Base-by-base conservation (phyloP, 345 rosid species). In the Dipteronia sinensis region DNA sequence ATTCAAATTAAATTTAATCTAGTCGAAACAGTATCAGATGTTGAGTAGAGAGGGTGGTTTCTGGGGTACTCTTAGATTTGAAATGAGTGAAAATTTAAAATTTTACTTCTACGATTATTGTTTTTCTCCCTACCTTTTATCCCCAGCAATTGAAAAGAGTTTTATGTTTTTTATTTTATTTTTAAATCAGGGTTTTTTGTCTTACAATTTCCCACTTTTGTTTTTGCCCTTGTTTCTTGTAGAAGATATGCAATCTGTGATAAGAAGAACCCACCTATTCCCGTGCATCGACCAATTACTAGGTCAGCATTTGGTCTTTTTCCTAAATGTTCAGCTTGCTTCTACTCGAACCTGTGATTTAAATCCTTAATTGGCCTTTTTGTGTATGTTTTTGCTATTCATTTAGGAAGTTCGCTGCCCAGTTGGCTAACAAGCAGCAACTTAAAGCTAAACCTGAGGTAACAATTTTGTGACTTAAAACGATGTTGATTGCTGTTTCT, bases 261-360 rank as follows among this genome's bases (percentile, higher is more conserved):
- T 38, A 92, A 90, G 80, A 89, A 83, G 80, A 89, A 82, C 79
- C 85, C 83, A 65, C 83, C 87, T 55, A 79, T 85, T 67, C 91
- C 91, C 9, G 86, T 76, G 38, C 95, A 94, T 86, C 87, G 97
- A 80, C 97, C 98, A 25, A 84, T 96, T 44, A 96, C 98, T 51
- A 89, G 99, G 97, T 94, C 65, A 76, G 87, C 72, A 65, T 11
- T 76, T 70, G 75, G 27, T 7, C 42, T 62, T 72, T 69, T 64
- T 13, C 6, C 66, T 11, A 10, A 23, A 10, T 23, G 38, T 51
- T 34, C 10, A 38, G 55, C 74, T 69, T 76, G 70, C 56, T 25
- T 63, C 65, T 23, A 68, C 63, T 46, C 7, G 16, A 47, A 71
- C 34, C 73, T 67, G 27, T 17, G 7, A 49, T 3, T 1, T 78